Percentiles rank a stretch among this genome's conserved stretches.
Evolutionary conservation across 345 rosid genomes (phyloP).

Genomic region (Adansonia digitata): DNA sequence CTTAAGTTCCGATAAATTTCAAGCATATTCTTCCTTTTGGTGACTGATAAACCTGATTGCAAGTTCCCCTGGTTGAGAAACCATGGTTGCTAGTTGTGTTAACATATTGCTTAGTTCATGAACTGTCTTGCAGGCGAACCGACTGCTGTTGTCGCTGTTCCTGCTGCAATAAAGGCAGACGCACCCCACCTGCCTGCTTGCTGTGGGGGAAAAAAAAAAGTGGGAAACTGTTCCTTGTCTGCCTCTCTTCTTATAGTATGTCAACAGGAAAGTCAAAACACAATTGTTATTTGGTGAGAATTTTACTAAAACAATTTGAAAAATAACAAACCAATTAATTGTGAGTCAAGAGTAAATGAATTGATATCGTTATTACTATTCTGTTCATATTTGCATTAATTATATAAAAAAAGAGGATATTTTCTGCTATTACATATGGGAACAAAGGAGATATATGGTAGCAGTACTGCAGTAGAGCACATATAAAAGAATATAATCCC

Average conservation of each 20-base stretch:
- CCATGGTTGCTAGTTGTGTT: constrained; percentile 79
- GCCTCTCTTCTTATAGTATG: not conserved
- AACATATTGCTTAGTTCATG: constrained; percentile 72
- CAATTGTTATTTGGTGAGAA: not conserved
- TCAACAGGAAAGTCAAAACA: not conserved
- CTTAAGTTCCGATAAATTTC: not conserved
- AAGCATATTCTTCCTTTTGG: not conserved
- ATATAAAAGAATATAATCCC: too few relatives aligned
- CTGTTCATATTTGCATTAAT: too few relatives aligned
- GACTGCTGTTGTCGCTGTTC: constrained; percentile 57
- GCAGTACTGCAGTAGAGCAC: too few relatives aligned
- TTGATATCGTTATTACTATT: too few relatives aligned
- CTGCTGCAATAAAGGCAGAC: constrained; percentile 49
- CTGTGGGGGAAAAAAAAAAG: constrained; percentile 23
- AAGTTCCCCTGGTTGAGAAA: constrained; percentile 86
- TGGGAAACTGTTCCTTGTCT: not conserved
- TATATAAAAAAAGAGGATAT: too few relatives aligned
- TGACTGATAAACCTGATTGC: constrained; percentile 57
- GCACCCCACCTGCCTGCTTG: constrained; percentile 50
- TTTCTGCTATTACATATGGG: too few relatives aligned
- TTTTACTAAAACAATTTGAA: not conserved
- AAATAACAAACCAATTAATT: not conserved
- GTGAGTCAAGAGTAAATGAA: not conserved
- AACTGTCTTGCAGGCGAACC: constrained; percentile 74
- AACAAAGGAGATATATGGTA: too few relatives aligned